These are phyloP conservation scores for Diaporthe batatas DNA, from an alignment of 2,329 filamentous ascomycete species.

Conservation along the genomic window DNA sequence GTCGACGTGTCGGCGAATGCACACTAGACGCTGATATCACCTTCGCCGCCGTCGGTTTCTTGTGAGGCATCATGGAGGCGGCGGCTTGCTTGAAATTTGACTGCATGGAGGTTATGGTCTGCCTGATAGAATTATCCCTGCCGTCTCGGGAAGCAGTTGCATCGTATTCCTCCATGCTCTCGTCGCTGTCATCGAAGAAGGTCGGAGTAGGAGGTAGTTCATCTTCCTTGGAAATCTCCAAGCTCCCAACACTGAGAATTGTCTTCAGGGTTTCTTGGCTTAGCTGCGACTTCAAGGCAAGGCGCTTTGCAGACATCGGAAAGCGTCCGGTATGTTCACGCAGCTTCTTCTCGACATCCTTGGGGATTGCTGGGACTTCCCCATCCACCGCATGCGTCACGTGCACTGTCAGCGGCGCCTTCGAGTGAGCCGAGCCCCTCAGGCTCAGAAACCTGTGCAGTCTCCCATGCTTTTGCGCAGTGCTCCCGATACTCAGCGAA, in stretches of 20 bases:
- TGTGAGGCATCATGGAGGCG: slow-evolving; percentile 48
- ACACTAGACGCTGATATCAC: slow-evolving; percentile 46
- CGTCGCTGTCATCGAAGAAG: slow-evolving; percentile 35
- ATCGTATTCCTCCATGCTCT: slow-evolving; percentile 25
- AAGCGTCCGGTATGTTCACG: slow-evolving; percentile 52
- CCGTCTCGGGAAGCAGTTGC: slow-evolving; percentile 15
- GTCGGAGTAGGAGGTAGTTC: slow-evolving; percentile 40
- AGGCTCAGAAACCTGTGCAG: slow-evolving; percentile 58
- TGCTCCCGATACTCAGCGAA: slow-evolving; percentile 52
- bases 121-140: slow-evolving; percentile 45
- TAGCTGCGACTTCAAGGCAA: slow-evolving; percentile 55
- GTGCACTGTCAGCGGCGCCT: slow-evolving; percentile 50
- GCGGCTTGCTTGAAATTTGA: slow-evolving; percentile 48
- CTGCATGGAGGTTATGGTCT: slow-evolving; percentile 46
- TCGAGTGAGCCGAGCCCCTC: slow-evolving; percentile 48
- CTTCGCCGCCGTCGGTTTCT: slow-evolving; percentile 52
- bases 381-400: slow-evolving; percentile 51
- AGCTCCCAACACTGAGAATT: slow-evolving; percentile 64
- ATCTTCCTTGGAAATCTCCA: slow-evolving; percentile 51
- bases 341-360: slow-evolving; percentile 53
- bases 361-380: slow-evolving; percentile 53
- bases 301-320: slow-evolving; percentile 53
- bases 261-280: slow-evolving; percentile 64
- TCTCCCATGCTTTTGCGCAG: slow-evolving; percentile 53
- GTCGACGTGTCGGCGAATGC: slow-evolving; percentile 29